Percentiles rank a stretch among this genome's conserved stretches.
These are phyloP conservation scores for Lentinula guzmanii DNA, from an alignment of 768 basidiomycete genomes.

Conservation along the genomic window DNA sequence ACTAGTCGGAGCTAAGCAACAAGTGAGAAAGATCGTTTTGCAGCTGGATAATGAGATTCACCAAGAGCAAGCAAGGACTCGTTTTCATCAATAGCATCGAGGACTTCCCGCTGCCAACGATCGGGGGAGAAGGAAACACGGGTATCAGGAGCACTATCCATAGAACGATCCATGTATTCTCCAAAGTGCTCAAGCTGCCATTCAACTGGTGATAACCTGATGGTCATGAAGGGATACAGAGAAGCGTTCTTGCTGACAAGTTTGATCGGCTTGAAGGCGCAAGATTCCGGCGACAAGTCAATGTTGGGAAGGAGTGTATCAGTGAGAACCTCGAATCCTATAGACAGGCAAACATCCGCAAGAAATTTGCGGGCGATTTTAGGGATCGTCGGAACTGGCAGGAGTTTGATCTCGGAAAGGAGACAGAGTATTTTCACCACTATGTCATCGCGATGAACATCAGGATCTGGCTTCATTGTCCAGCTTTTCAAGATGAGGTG, in stretches of 20 bases:
- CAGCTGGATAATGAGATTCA: constrained; percentile 19
- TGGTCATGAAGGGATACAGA: constrained; percentile 45
- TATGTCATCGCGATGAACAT: constrained; percentile 26
- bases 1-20: constrained; percentile 52
- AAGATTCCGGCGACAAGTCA: constrained; percentile 7
- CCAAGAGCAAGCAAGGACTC: constrained; percentile 64
- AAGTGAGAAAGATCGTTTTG: neutral
- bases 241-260: constrained; percentile 40
- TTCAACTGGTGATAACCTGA: constrained; percentile 47
- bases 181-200: constrained; percentile 73
- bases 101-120: constrained; percentile 62
- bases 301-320: constrained; percentile 15
- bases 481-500: constrained; percentile 47
- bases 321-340: constrained; percentile 23
- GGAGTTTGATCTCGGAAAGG: constrained; percentile 26
- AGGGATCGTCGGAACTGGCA: constrained; percentile 21
- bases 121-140: constrained; percentile 64
- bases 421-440: constrained; percentile 34
- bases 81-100: constrained; percentile 56
- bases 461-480: constrained; percentile 39
- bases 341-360: constrained; percentile 39
- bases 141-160: constrained; percentile 53
- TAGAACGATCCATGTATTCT: constrained; percentile 65
- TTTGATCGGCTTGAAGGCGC: constrained; percentile 51
- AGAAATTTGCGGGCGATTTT: constrained; percentile 35